Evolutionary conservation across 2,329 filamentous ascomycete species (phyloP).

Genomic region (Beauveria varroae): DNA sequence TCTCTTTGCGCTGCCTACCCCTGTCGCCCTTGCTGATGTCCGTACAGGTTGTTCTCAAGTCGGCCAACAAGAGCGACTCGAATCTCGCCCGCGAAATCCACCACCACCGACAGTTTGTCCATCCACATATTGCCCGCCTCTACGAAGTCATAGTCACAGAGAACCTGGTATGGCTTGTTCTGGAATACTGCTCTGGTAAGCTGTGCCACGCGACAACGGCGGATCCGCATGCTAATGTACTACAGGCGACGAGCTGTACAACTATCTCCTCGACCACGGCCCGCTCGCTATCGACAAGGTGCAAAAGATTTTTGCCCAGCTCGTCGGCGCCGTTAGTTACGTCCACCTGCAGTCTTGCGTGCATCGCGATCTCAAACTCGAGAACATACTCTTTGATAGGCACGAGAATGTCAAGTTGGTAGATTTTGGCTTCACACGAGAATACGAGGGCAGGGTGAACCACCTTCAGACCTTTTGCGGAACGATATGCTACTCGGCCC

Average conservation of each 20-base stretch:
- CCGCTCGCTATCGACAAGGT: conserved; percentile 78
- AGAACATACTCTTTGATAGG: conserved; percentile 86
- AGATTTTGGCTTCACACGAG: conserved; percentile 95
- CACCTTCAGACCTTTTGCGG: conserved; percentile 97
- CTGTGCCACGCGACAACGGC: neutral
- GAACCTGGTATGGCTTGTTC: conserved; percentile 84
- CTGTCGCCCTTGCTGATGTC: neutral
- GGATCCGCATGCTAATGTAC: neutral
- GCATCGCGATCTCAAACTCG: conserved; percentile 91
- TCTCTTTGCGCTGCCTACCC: neutral
- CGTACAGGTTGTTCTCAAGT: conserved; percentile 88
- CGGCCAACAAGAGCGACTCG: conserved; percentile 88
- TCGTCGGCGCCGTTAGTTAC: conserved; percentile 90
- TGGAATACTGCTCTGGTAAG: conserved; percentile 91
- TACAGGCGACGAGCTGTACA: conserved; percentile 89
- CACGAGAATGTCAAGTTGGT: conserved; percentile 96
- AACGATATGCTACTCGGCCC: conserved; percentile 94
- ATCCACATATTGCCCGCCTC: conserved; percentile 90
- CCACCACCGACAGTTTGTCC: conserved; percentile 94
- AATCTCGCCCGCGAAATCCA: conserved; percentile 97
- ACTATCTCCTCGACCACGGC: conserved; percentile 84
- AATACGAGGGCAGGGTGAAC: conserved; percentile 92
- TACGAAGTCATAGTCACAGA: conserved; percentile 99
- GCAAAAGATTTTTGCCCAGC: conserved; percentile 90
- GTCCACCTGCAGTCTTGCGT: conserved; percentile 94